A percentile compares a stretch with the other conserved stretches of the same genome.
These are phyloP conservation scores for Fusarium sp. DNA, from an alignment of 2,329 filamentous ascomycete genomes.

Conservation along the genomic window DNA sequence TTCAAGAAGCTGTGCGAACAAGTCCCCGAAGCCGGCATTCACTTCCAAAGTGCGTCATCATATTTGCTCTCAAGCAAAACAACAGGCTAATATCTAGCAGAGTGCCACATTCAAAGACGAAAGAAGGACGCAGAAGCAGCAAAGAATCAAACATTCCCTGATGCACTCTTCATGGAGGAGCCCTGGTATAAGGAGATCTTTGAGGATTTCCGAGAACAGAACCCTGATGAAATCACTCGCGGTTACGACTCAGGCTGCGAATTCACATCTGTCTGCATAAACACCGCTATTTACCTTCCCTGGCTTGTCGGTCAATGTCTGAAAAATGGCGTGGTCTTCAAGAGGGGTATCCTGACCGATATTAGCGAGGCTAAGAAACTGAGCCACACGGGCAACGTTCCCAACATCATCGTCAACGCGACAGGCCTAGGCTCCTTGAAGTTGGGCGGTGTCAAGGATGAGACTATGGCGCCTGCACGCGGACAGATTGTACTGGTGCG, in stretches of 20 bases:
- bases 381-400: constrained; percentile 64
- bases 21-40: constrained; percentile 81
- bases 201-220: constrained; percentile 74
- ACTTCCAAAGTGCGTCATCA: constrained; percentile 71
- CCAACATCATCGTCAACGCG: constrained; percentile 83
- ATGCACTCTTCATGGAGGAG: constrained; percentile 71
- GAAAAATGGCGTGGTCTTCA: constrained; percentile 75
- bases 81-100: constrained; percentile 46
- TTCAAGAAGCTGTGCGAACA: constrained; percentile 69
- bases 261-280: constrained; percentile 91
- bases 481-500: constrained; percentile 87
- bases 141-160: constrained; percentile 56
- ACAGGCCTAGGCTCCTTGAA: constrained; percentile 80
- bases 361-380: constrained; percentile 71
- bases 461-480: constrained; percentile 76
- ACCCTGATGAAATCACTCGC: constrained; percentile 65
- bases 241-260: constrained; percentile 77
- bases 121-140: constrained; percentile 66
- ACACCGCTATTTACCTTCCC: constrained; percentile 86
- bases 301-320: constrained; percentile 86
- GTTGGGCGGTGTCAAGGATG: constrained; percentile 85
- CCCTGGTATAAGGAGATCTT: constrained; percentile 81
- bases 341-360: constrained; percentile 73
- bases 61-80: background rate
- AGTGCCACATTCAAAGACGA: constrained; percentile 62